A percentile compares a stretch with the other conserved stretches of the same genome.
Conservation (phyloP, 768 basidiomycete genomes). For the Aureoboletus auriporus region DNA sequence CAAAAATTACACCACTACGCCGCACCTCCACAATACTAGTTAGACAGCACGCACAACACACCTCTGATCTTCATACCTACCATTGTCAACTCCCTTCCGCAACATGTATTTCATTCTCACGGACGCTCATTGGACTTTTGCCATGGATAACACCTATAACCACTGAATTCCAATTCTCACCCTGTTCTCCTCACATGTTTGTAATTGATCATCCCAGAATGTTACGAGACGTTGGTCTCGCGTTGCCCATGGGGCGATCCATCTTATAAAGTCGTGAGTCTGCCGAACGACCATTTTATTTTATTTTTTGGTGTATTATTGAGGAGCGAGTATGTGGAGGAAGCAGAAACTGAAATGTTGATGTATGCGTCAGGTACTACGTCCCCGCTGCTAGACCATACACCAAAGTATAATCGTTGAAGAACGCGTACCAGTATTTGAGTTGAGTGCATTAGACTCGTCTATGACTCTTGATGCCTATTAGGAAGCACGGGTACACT, state of each 20-base stretch:
- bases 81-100: constrained; percentile 9
- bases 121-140: constrained; percentile 11
- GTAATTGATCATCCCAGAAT: constrained; percentile 11
- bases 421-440: no score
- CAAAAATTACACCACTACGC: constrained; percentile 1
- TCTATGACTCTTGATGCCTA: no score
- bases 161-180: background rate
- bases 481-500: constrained; percentile 54
- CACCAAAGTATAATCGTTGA: no score
- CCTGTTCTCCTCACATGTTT: constrained; percentile 1
- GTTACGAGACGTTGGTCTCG: background rate
- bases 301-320: no score
- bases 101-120: constrained; percentile 18
- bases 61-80: constrained; percentile 5
- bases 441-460: no score
- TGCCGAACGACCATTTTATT: no score
- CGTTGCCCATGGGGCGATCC: background rate
- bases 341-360: no score
- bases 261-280: constrained; percentile 2
- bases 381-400: no score
- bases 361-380: no score
- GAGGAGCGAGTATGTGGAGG: no score
- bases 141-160: constrained; percentile 9
- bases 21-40: constrained; percentile 7
- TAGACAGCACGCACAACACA: constrained; percentile 16